phyloP scores from a whole-genome alignment of 305 asterid genomes.

The Ajuga reptans region DNA sequence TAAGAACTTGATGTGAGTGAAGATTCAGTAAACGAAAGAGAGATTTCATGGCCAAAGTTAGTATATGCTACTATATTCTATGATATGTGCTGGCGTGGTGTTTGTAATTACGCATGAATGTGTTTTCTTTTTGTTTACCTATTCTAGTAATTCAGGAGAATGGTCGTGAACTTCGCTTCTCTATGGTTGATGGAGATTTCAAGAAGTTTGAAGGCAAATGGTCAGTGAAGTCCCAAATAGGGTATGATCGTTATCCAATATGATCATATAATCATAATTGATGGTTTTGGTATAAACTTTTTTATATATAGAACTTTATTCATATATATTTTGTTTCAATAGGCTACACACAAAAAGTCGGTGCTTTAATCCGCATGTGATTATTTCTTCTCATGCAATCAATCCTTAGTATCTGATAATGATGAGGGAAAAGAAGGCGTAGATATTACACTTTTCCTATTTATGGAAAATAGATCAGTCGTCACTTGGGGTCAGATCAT shows the following conservation, averaged over 20 bases:
- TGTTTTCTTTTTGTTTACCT: not conserved
- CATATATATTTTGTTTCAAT: not conserved
- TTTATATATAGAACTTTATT: not conserved
- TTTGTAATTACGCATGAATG: not conserved
- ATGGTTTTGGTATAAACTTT: not conserved
- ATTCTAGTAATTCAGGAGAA: slow-evolving; percentile 35
- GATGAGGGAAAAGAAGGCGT: too few relatives aligned
- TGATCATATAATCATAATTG: not conserved
- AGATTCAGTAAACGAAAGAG: not conserved
- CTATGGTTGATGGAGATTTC: slow-evolving; percentile 97
- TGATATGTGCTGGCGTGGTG: not conserved
- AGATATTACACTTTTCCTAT: too few relatives aligned
- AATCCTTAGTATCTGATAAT: too few relatives aligned
- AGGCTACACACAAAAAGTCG: not conserved
- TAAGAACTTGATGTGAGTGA: not conserved
- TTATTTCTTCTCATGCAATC: too few relatives aligned
- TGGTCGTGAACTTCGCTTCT: slow-evolving; percentile 67
- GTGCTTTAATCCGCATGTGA: not conserved
- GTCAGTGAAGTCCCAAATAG: slow-evolving; percentile 59
- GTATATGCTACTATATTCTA: not conserved
- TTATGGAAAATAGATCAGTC: too few relatives aligned
- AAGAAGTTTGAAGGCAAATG: slow-evolving; percentile 95
- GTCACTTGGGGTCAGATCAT: too few relatives aligned
- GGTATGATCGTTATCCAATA: slow-evolving; percentile 32
- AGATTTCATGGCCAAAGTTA: not conserved